Evolutionary conservation across 768 basidiomycete species (phyloP).

Genomic region (Asterophora parasitica): DNA sequence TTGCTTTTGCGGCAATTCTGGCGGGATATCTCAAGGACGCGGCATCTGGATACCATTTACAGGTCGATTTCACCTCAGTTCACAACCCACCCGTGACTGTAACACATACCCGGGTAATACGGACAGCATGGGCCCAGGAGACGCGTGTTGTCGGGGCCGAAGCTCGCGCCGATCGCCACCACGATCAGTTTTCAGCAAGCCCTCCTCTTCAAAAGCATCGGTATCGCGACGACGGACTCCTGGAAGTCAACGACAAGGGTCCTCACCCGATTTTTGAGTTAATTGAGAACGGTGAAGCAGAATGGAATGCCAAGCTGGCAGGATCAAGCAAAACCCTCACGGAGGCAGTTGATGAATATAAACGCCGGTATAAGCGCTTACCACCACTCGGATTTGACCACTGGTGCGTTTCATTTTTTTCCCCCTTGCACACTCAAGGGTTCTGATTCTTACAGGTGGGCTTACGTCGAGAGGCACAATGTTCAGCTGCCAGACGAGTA

Average conservation of each 20-base stretch:
- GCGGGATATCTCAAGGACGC: constrained; percentile 10
- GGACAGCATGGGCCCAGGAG: constrained; percentile 14
- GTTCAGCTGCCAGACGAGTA: constrained; percentile 84
- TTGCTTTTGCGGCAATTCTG: constrained; percentile 8
- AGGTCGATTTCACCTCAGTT: constrained; percentile 12
- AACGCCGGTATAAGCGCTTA: constrained; percentile 60
- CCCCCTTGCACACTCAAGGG: not conserved
- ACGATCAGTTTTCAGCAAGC: not conserved
- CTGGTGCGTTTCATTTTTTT: constrained; percentile 50
- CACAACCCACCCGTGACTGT: constrained; percentile 9
- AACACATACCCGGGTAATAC: constrained; percentile 12
- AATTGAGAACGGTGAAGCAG: constrained; percentile 63
- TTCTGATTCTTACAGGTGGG: constrained; percentile 30
- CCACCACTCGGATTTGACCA: constrained; percentile 84
- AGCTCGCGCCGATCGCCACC: constrained; percentile 2
- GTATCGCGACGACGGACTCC: constrained; percentile 34
- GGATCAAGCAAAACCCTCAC: constrained; percentile 72
- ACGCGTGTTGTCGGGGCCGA: constrained; percentile 7
- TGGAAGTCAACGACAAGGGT: constrained; percentile 35
- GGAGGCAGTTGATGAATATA: constrained; percentile 76
- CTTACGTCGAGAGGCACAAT: constrained; percentile 51
- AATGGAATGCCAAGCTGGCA: constrained; percentile 55
- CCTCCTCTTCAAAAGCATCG: constrained; percentile 23
- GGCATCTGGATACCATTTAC: constrained; percentile 12
- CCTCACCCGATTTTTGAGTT: constrained; percentile 77